Evolutionary conservation across 768 basidiomycete species (phyloP).

Genomic region (Tubosaeta brunneosetosa): DNA sequence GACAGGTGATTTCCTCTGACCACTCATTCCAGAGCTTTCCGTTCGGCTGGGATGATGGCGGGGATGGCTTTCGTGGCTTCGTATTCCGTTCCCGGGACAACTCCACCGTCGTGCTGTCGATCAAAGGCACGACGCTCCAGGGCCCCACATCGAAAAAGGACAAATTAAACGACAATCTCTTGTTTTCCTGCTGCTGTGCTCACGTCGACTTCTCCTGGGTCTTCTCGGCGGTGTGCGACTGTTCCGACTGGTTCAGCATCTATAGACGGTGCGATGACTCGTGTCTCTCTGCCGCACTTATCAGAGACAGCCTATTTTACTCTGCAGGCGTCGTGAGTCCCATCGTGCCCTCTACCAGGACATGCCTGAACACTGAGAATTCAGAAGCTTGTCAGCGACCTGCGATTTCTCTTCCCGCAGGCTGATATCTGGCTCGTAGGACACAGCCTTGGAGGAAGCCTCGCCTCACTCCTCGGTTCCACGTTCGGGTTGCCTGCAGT

Average conservation of each 20-base stretch:
- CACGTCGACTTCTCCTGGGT: constrained; percentile 84
- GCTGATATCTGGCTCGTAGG: constrained; percentile 61
- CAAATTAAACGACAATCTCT: constrained; percentile 86
- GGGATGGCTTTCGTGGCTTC: constrained; percentile 84
- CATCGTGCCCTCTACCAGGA: not conserved
- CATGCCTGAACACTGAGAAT: constrained; percentile 6
- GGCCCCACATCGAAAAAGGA: constrained; percentile 88
- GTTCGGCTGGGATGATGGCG: constrained; percentile 65
- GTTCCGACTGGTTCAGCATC: constrained; percentile 50
- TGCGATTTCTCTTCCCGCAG: constrained; percentile 52
- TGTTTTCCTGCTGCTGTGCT: constrained; percentile 94
- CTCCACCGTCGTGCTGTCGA: constrained; percentile 77
- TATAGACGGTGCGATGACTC: constrained; percentile 70
- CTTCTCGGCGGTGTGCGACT: constrained; percentile 83
- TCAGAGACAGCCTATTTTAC: constrained; percentile 91
- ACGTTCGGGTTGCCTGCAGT: constrained; percentile 65
- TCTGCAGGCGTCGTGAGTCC: constrained; percentile 73
- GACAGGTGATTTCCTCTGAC: constrained; percentile 2
- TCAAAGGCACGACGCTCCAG: constrained; percentile 84
- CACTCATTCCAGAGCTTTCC: constrained; percentile 58
- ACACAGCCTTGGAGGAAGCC: constrained; percentile 58
- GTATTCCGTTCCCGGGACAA: constrained; percentile 79
- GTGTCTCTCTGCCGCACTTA: constrained; percentile 79
- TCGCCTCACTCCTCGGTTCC: constrained; percentile 58
- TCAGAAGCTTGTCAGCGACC: constrained; percentile 54